These are phyloP conservation scores for Emericellopsis cladophorae DNA, from an alignment of 2,329 filamentous ascomycete genomes.

Conservation along the genomic window DNA sequence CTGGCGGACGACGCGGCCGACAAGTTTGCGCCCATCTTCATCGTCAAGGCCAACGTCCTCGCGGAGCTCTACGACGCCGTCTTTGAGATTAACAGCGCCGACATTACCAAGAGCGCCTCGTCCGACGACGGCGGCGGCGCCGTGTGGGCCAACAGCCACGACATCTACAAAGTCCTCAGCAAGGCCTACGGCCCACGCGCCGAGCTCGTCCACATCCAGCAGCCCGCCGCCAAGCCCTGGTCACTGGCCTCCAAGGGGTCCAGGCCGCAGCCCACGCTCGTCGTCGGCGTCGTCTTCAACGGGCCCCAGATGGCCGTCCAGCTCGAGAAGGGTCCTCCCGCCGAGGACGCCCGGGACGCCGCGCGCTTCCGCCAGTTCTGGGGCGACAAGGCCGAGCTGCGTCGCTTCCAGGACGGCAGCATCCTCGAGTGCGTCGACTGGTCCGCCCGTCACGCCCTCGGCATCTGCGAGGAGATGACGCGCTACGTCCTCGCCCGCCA, in stretches of 20 bases:
- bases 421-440: conserved; percentile 90
- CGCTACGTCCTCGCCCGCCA: conserved; percentile 59
- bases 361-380: conserved; percentile 80
- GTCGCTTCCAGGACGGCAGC: conserved; percentile 89
- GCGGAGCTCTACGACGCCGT: conserved; percentile 41
- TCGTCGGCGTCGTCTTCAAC: conserved; percentile 59
- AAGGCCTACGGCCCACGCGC: conserved; percentile 67
- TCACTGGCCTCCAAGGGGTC: conserved; percentile 9
- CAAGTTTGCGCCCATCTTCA: conserved; percentile 78
- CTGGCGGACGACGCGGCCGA: conserved; percentile 63
- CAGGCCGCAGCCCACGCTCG: conserved; percentile 28
- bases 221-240: conserved; percentile 19
- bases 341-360: conserved; percentile 75
- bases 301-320: conserved; percentile 57
- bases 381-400: conserved; percentile 85
- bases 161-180: conserved; percentile 51
- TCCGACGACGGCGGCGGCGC: conserved; percentile 31
- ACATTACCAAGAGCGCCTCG: conserved; percentile 13
- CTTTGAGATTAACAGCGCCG: conserved; percentile 20
- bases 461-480: conserved; percentile 71
- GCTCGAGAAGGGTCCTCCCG: conserved; percentile 78
- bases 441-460: conserved; percentile 48
- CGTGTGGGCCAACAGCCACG: conserved; percentile 33
- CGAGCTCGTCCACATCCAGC: conserved; percentile 49
- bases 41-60: conserved; percentile 43